Conservation (phyloP, 1,139 yeast genomes). For the Kodamaea alishanica region DNA sequence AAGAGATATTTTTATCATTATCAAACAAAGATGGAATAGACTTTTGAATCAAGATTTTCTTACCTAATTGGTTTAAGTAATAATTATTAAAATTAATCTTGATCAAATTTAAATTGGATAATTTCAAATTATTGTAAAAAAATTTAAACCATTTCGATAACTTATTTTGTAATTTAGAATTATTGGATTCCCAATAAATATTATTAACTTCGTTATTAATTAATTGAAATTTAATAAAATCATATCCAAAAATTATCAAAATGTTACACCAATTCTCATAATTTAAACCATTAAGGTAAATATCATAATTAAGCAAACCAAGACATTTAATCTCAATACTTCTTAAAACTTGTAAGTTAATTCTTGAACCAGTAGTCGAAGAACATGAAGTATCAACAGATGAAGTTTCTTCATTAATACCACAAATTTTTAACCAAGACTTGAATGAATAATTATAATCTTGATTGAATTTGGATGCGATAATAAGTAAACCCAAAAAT, state of each 20-base stretch:
- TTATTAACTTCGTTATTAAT: conserved; percentile 19
- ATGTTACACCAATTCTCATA: conserved; percentile 57
- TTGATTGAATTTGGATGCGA: conserved; percentile 69
- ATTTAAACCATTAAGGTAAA: conserved; percentile 47
- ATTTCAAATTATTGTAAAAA: conserved; percentile 18
- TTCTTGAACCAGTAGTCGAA: conserved; percentile 11
- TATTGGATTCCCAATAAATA: conserved; percentile 30
- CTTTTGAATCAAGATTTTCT: conserved; percentile 26
- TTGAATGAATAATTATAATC: conserved; percentile 67
- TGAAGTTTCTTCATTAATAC: conserved; percentile 35
- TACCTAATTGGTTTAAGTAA: conserved; percentile 33
- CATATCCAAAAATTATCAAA: conserved; percentile 43
- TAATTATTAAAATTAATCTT: conserved; percentile 30
- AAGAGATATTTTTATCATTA: conserved; percentile 1
- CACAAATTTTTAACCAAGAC: conserved; percentile 77
- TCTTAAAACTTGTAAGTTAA: conserved; percentile 42
- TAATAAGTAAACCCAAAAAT: conserved; percentile 61
- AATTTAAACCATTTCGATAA: conserved; percentile 32
- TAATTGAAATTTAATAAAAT: conserved; percentile 29
- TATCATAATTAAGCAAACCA: conserved; percentile 50
- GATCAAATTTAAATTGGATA: conserved; percentile 16
- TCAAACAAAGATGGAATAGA: conserved; percentile 16
- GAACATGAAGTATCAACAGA: neutral
- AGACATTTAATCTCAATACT: conserved; percentile 55
- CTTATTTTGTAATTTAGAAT: conserved; percentile 19